A percentile compares a stretch with the other conserved stretches of the same genome.
Conservation (phyloP, 768 basidiomycete species). For the Cubamyces lactineus region DNA sequence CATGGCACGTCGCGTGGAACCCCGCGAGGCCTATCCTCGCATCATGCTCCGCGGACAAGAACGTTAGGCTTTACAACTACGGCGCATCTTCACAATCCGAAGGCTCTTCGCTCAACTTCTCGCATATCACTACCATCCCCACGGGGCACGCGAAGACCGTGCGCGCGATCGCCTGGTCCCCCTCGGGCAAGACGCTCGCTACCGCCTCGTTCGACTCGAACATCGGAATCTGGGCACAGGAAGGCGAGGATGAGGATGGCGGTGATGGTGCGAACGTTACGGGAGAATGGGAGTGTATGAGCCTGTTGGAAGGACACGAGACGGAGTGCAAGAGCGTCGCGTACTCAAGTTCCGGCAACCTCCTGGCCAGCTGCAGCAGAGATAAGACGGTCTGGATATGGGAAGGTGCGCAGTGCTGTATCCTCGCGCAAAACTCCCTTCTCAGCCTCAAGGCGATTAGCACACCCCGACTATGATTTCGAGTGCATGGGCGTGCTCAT, state of each 20-base stretch:
- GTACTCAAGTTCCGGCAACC: conserved; percentile 72
- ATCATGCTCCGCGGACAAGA: conserved; percentile 94
- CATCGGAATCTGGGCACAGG: conserved; percentile 88
- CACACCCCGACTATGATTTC: conserved; percentile 89
- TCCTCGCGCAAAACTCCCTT: not conserved
- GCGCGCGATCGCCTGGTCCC: conserved; percentile 85
- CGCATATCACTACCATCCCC: conserved; percentile 63
- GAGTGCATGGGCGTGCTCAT: conserved; percentile 94
- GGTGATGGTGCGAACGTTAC: conserved; percentile 25
- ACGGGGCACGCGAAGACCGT: conserved; percentile 91
- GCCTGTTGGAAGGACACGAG: conserved; percentile 91
- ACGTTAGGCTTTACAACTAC: conserved; percentile 85
- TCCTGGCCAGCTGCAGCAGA: conserved; percentile 92
- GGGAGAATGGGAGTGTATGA: conserved; percentile 78
- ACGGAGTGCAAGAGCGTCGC: conserved; percentile 94
- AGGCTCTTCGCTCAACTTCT: conserved; percentile 43
- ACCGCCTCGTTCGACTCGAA: conserved; percentile 95
- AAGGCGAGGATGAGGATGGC: conserved; percentile 46
- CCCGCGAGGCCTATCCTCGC: conserved; percentile 79
- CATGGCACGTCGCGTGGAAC: conserved; percentile 92
- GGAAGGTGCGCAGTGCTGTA: conserved; percentile 67
- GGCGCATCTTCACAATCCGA: conserved; percentile 23
- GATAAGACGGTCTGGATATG: conserved; percentile 99
- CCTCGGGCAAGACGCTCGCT: conserved; percentile 83
- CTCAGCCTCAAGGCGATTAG: conserved; percentile 42